Base-by-base conservation (phyloP, 805 yeast genomes). In the Nakazawaea peltata region DNA sequence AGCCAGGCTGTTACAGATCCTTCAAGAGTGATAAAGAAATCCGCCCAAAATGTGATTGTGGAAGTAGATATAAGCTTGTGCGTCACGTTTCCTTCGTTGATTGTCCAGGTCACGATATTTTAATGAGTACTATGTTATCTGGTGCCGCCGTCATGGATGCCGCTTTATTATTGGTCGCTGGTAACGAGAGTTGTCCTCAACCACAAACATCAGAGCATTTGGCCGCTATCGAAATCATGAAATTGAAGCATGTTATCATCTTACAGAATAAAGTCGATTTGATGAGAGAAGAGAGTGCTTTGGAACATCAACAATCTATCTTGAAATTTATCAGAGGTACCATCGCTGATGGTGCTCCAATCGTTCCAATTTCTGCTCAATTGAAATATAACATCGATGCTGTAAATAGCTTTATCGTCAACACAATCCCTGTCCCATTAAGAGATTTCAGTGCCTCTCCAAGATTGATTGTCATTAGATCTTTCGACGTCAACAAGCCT, bases 111-210 rank as follows among this genome's bases (percentile, higher is more conserved):
- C 99, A 92, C 83, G 99, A 92, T 71, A 94, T 92, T 69, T 80
- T 92, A 61, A 92, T 92, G 99, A 87, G 97, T 74, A 92, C 99
- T 47, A 92, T 92, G 99, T 79, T 92, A 76, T 88, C 97, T 31
- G 99, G 99, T 59, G 99, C 99, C 25, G 99, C 99, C 13, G 99
- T 92, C 46, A 92, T 92, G 99, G 99, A 92, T 65, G 99, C 99
- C 39, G 99, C 99, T 2, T 69, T 92, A 43, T 69, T 92, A 55
- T 73, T 92, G 46, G 81, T 92, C 57, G 99, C 98, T 19, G 98
- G 97, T 64, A 92, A 92, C 60, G 99, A 92, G 72, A 77, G 95
- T 37, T 92, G 99, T 71, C 99, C 99, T 42, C 99, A 92, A 70
- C 99, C 99, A 29, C 99, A 92, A 69, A 92, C 99, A 13, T 82